Evolutionary conservation across 2,329 filamentous ascomycete genomes (phyloP).

Genomic region (Plenodomus biglobosus): DNA sequence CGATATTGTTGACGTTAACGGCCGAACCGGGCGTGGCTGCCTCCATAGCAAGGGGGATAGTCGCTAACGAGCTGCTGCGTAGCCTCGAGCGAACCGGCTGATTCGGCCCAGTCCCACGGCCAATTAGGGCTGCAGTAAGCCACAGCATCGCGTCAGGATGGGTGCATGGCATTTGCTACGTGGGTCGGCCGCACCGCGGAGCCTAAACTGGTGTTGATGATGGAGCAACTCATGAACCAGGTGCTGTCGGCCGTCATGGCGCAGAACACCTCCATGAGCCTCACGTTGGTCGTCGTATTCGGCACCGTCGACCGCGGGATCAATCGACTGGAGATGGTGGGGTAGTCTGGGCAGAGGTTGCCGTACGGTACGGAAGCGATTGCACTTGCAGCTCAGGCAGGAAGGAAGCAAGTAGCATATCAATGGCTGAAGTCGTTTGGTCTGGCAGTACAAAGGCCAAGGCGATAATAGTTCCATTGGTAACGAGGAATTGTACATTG

Average conservation of each 20-base stretch:
- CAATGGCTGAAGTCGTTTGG: not conserved
- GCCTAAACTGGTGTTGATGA: no score
- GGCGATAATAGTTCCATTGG: not conserved
- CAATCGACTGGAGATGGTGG: not conserved
- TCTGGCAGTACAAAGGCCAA: not conserved
- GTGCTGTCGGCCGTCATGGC: not conserved
- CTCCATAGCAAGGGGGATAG: not conserved
- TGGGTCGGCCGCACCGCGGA: no score
- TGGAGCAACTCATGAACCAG: not conserved
- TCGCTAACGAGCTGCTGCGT: not conserved
- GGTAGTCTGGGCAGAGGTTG: no score
- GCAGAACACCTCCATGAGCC: not conserved
- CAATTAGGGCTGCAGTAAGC: slow-evolving; percentile 2
- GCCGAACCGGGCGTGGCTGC: slow-evolving; percentile 2
- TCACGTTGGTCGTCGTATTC: not conserved
- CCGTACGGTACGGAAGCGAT: no score
- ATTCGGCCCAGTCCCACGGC: not conserved
- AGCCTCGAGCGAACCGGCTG: no score
- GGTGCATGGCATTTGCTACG: slow-evolving; percentile 3
- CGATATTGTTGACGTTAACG: slow-evolving; percentile 11
- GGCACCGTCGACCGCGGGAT: not conserved
- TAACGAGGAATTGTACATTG: not conserved
- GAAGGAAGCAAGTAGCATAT: not conserved
- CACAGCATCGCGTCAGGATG: slow-evolving; percentile 5
- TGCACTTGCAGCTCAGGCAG: not conserved